phyloP scores from a whole-genome alignment of 2,329 filamentous ascomycete species.

The Myotisia sp. region DNA sequence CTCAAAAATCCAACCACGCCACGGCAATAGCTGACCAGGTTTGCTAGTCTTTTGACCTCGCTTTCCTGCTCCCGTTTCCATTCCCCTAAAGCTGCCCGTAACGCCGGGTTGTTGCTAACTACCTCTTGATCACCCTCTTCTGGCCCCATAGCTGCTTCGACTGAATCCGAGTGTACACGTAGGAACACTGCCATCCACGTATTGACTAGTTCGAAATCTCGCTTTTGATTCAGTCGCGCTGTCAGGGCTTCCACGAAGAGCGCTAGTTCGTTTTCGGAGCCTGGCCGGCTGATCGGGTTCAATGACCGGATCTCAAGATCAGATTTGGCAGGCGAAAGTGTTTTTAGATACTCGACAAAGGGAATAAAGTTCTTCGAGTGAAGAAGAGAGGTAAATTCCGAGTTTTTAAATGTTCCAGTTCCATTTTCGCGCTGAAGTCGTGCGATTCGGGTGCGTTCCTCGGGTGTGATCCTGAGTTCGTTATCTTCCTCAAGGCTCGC shows the following conservation, averaged over 20 bases:
- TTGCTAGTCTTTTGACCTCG: conserved; percentile 57
- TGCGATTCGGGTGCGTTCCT: conserved; percentile 52
- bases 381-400: conserved; percentile 37
- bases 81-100: conserved; percentile 47
- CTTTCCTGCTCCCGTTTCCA: conserved; percentile 61
- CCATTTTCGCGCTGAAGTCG: conserved; percentile 44
- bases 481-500: conserved; percentile 17
- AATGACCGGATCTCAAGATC: conserved; percentile 86
- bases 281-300: conserved; percentile 19
- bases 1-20: conserved; percentile 75
- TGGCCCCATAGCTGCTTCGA: conserved; percentile 23
- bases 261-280: conserved; percentile 50
- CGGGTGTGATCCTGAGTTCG: conserved; percentile 23
- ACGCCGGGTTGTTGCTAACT: conserved; percentile 28
- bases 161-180: conserved; percentile 54
- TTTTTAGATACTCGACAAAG: conserved; percentile 66
- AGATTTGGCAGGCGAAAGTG: conserved; percentile 66
- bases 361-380: conserved; percentile 46
- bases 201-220: conserved; percentile 86
- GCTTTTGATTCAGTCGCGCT: conserved; percentile 48
- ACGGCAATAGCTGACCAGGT: conserved; percentile 71
- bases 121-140: conserved; percentile 29
- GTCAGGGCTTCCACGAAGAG: conserved; percentile 74
- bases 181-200: conserved; percentile 97
- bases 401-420: conserved; percentile 15